These are phyloP conservation scores for Hanseniaspora opuntiae DNA, from an alignment of 805 yeast genomes.

Conservation along the genomic window DNA sequence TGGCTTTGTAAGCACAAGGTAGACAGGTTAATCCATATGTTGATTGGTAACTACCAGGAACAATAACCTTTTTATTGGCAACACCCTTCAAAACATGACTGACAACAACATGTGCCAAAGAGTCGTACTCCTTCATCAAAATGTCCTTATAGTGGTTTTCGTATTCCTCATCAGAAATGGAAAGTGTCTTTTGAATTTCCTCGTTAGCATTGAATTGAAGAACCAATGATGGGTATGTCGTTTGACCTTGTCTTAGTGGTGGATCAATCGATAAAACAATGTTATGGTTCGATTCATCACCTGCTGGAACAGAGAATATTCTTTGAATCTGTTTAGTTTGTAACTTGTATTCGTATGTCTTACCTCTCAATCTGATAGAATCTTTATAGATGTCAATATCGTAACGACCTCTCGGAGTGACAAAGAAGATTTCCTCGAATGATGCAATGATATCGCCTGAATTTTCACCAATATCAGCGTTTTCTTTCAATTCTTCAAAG, in stretches of 20 bases:
- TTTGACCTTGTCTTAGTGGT: conserved; percentile 95
- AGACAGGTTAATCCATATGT: conserved; percentile 73
- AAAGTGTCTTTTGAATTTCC: conserved; percentile 78
- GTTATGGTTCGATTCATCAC: conserved; percentile 83
- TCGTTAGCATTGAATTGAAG: conserved; percentile 83
- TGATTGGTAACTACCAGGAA: conserved; percentile 71
- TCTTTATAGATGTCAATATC: conserved; percentile 86
- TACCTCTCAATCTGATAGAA: conserved; percentile 84
- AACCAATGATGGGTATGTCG: conserved; percentile 83
- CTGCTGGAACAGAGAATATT: conserved; percentile 81
- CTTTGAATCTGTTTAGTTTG: conserved; percentile 83
- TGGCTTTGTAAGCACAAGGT: conserved; percentile 83
- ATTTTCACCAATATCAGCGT: conserved; percentile 86
- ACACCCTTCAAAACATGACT: conserved; percentile 81
- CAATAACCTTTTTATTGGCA: conserved; percentile 70
- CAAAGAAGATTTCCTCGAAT: conserved; percentile 76
- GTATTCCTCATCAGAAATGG: conserved; percentile 70
- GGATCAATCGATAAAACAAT: conserved; percentile 87
- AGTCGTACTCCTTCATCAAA: conserved; percentile 61
- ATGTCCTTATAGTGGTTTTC: conserved; percentile 61
- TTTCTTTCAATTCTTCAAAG: conserved; percentile 81
- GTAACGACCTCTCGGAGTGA: conserved; percentile 97
- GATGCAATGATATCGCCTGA: conserved; percentile 92
- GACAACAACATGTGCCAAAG: conserved; percentile 73
- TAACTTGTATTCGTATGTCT: conserved; percentile 91